These are phyloP conservation scores for Neophaeococcomyces mojaviensis DNA, from an alignment of 2,329 filamentous ascomycete genomes.

Conservation along the genomic window DNA sequence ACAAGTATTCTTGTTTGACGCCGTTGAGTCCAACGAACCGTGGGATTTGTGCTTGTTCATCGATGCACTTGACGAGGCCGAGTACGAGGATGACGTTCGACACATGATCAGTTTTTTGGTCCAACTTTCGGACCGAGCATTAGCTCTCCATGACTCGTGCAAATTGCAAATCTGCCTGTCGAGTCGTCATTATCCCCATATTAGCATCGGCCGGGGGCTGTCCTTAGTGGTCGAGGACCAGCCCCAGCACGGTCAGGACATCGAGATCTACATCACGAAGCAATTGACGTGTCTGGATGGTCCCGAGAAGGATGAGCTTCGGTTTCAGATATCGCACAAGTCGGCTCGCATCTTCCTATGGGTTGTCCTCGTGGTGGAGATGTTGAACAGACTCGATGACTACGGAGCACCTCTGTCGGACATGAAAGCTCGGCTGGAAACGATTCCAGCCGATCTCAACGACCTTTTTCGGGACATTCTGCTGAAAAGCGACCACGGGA, in stretches of 20 bases:
- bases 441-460: conserved; percentile 26
- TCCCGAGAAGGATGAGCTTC: conserved; percentile 22
- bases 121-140: conserved; percentile 5
- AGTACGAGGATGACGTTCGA: conserved; percentile 8
- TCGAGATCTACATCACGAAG: conserved; percentile 11
- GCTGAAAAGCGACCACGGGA: conserved; percentile 7
- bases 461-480: conserved; percentile 18
- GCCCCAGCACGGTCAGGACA: conserved; percentile 9
- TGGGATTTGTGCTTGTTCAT: conserved; percentile 6
- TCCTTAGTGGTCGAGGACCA: conserved; percentile 10
- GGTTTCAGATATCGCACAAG: conserved; percentile 9
- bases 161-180: conserved; percentile 5
- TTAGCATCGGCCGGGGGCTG: conserved; percentile 8
- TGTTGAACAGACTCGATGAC: conserved; percentile 34
- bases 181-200: conserved; percentile 10
- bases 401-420: conserved; percentile 29
- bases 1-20: conserved; percentile 25
- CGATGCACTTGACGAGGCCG: conserved; percentile 9
- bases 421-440: conserved; percentile 29
- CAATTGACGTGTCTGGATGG: conserved; percentile 23
- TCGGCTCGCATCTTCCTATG: conserved; percentile 38
- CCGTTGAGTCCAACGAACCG: conserved; percentile 18
- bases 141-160: background rate
- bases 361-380: conserved; percentile 35
- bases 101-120: conserved; percentile 8